Percentiles rank a stretch among this genome's conserved stretches.
Evolutionary conservation across 495 filamentous ascomycete genomes (phyloP).

Genomic region (Trichoderma erinaceum): DNA sequence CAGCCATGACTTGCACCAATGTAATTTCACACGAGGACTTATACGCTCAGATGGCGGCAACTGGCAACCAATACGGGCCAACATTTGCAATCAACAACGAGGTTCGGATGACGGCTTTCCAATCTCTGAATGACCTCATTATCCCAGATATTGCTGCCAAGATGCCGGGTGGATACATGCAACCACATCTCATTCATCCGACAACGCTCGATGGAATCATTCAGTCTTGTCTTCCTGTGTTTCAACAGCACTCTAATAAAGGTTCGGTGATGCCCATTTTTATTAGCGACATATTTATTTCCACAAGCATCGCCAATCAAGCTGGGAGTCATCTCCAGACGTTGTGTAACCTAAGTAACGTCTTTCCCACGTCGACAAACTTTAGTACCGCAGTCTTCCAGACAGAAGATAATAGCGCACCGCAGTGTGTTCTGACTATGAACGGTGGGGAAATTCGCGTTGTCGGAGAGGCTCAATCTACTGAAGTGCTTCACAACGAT

Average conservation of each 20-base stretch:
- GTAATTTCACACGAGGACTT: conserved; percentile 8
- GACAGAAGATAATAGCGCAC: background rate
- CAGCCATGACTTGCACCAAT: background rate
- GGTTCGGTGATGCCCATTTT: background rate
- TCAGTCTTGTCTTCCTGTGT: conserved; percentile 17
- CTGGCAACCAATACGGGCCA: conserved; percentile 25
- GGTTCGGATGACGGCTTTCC: conserved; percentile 13
- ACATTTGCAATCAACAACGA: conserved; percentile 23
- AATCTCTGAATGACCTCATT: conserved; percentile 17
- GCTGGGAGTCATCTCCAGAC: background rate
- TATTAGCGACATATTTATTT: background rate
- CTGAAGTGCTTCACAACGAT: background rate
- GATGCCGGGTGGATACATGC: conserved; percentile 20
- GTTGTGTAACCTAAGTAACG: background rate
- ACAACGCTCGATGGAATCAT: conserved; percentile 22
- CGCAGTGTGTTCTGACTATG: background rate
- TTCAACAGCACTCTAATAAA: conserved; percentile 15
- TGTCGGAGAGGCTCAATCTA: background rate
- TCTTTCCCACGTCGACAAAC: background rate
- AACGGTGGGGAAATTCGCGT: background rate
- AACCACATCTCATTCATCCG: conserved; percentile 23
- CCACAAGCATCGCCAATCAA: background rate
- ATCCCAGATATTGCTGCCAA: conserved; percentile 23
- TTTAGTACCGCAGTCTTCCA: background rate
- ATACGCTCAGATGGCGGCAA: conserved; percentile 21